These are phyloP conservation scores for Rhizopus arrhizus DNA, from an alignment of 371 early-diverging fungal species.

Conservation along the genomic window DNA sequence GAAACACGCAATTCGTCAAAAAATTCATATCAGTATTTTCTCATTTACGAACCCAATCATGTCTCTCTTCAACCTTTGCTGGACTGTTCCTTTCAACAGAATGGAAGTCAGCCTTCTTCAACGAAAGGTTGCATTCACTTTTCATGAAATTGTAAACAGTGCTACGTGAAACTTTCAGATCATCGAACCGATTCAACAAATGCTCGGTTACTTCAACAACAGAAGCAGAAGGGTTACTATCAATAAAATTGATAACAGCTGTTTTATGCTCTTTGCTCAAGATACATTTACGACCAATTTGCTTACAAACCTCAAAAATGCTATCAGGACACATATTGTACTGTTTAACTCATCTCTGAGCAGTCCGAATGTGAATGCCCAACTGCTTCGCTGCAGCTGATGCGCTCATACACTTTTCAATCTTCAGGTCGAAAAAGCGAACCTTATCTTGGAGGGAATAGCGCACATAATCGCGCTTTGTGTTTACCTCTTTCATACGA, in stretches of 20 bases:
- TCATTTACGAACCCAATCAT: conserved; percentile 15
- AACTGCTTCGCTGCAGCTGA: conserved; percentile 22
- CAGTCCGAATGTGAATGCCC: conserved; percentile 18
- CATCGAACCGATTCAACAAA: conserved; percentile 17
- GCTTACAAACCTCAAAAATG: conserved; percentile 17
- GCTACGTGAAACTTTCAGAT: conserved; percentile 16
- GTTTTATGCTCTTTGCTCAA: conserved; percentile 20
- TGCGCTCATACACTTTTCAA: conserved; percentile 25
- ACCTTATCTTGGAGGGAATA: conserved; percentile 20
- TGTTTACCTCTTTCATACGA: conserved; percentile 11
- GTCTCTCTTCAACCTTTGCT: conserved; percentile 15
- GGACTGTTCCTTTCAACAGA: conserved; percentile 17
- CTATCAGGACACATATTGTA: conserved; percentile 15
- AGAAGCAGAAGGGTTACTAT: conserved; percentile 15
- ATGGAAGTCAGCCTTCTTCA: conserved; percentile 23
- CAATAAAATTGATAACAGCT: conserved; percentile 12
- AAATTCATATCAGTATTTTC: conserved; percentile 18
- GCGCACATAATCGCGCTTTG: conserved; percentile 17
- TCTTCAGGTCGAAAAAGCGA: conserved; percentile 18
- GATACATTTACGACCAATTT: conserved; percentile 18
- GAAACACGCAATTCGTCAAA: conserved; percentile 19
- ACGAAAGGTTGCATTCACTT: conserved; percentile 20
- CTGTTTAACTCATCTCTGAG: conserved; percentile 21
- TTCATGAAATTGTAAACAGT: conserved; percentile 17
- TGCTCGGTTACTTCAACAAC: conserved; percentile 15